These are phyloP conservation scores for Beauveria brongniartii DNA, from an alignment of 2,329 filamentous ascomycete genomes.

Conservation along the genomic window DNA sequence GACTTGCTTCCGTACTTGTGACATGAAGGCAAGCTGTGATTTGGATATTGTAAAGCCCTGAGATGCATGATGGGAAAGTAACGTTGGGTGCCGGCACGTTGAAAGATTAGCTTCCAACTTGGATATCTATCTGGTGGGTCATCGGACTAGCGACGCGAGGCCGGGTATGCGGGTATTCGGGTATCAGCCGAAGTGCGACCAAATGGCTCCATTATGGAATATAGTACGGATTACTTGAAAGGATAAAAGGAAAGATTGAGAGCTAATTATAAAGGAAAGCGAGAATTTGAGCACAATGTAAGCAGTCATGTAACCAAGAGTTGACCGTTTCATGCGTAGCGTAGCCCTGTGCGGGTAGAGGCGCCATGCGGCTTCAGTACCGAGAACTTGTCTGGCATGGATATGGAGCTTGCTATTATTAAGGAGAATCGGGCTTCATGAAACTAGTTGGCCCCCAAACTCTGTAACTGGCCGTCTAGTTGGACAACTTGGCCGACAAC, in stretches of 20 bases:
- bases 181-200: not conserved
- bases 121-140: not conserved
- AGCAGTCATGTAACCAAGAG: not conserved
- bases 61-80: not conserved
- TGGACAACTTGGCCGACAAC: not conserved
- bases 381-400: no score
- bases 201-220: not conserved
- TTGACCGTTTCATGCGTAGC: not conserved
- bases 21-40: not conserved
- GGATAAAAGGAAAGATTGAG: not conserved
- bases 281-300: not conserved
- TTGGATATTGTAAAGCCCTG: not conserved
- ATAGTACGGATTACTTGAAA: not conserved
- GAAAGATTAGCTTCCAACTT: not conserved
- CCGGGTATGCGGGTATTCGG: slow-evolving; percentile 14
- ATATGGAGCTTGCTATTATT: not conserved
- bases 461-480: not conserved
- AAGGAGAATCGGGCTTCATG: not conserved
- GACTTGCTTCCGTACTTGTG: slow-evolving; percentile 4
- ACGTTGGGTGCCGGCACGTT: not conserved
- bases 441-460: not conserved
- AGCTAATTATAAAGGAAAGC: no score
- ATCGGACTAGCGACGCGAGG: not conserved
- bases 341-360: not conserved
- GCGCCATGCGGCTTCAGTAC: not conserved